Base-by-base conservation (phyloP, 495 filamentous ascomycete genomes). In the Pyrenopolyporus hunteri region DNA sequence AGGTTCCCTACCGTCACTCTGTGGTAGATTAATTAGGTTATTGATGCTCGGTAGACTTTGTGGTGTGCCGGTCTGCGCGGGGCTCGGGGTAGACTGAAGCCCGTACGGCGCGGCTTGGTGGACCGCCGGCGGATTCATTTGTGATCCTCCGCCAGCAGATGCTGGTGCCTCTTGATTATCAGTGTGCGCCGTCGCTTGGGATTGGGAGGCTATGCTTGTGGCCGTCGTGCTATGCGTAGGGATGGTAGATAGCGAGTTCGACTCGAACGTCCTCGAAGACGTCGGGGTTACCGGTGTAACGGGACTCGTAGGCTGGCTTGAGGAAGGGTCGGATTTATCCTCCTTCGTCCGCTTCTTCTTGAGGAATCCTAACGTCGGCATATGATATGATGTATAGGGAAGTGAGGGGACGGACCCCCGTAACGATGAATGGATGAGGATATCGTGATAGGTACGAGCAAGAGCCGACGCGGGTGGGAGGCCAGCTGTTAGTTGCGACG, bases 281-380 rank as follows among this genome's bases (percentile, higher is more conserved):
- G 69, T 69, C 50, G 70, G 74, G 20, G 79, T 64, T 37, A 77
- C 76, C 16, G 81, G 78, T 22, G 79, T 83, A 63, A 82, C 78
- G 52, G 87, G 82, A 68, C 87, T 87, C 63, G 81, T 83, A 67
- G 82, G 82, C 68, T 86, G 74, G 74, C 84, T 78, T 74, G 81
- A 50, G 80, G 84, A 17, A 70, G 82, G 77, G 79, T 79, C 70
- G 72, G 83, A 67, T 72, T 84, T 77, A 72, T 82, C 68, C 80
- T 86, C 74, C 86, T 91, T 96, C 78, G 93, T 95, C 83, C 91
- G 87, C 83, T 95, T 92, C 87, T 96, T 97, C 84, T 97, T 98
- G 70, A 98, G 84, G 70, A 97, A 88, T 62, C 91, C 89, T 77
- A 91, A 81, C 67, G 76, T 83, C 80, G 87, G 89, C 89, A 92